Evolutionary conservation across 805 yeast genomes (phyloP).

Genomic region (Nakazawaea sp.): DNA sequence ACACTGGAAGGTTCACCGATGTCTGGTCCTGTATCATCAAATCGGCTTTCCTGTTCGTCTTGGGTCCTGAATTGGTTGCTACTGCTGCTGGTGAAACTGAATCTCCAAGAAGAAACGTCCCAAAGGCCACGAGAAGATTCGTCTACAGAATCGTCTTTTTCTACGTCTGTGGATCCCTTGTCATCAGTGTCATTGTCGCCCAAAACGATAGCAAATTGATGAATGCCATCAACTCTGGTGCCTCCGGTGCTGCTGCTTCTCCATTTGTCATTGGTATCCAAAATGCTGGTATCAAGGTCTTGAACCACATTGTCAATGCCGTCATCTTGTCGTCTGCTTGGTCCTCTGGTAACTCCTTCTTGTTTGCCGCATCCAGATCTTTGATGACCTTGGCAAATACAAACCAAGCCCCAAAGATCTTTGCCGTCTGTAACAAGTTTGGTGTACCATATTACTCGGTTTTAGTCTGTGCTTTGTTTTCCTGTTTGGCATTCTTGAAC

Average conservation of each 20-base stretch:
- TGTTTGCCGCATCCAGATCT: constrained; percentile 47
- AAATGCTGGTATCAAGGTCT: constrained; percentile 55
- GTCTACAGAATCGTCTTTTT: constrained; percentile 24
- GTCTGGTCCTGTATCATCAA: constrained; percentile 57
- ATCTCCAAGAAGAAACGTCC: constrained; percentile 24
- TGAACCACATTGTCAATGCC: constrained; percentile 76
- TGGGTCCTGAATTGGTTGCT: constrained; percentile 25
- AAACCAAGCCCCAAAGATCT: constrained; percentile 51
- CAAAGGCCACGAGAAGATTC: constrained; percentile 25
- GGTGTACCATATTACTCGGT: constrained; percentile 55
- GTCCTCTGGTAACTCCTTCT: constrained; percentile 41
- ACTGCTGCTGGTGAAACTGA: constrained; percentile 26
- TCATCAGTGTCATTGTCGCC: constrained; percentile 44
- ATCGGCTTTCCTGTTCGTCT: constrained; percentile 58
- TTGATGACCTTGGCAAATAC: constrained; percentile 49
- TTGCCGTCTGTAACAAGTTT: constrained; percentile 38
- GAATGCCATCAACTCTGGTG: constrained; percentile 39
- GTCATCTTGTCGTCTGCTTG: constrained; percentile 46
- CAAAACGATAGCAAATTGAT: constrained; percentile 33
- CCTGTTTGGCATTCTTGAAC: constrained; percentile 47
- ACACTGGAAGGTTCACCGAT: constrained; percentile 57
- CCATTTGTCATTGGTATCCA: constrained; percentile 84
- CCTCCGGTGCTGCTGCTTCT: constrained; percentile 65
- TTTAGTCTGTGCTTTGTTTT: constrained; percentile 29
- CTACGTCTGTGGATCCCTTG: constrained; percentile 26